A percentile compares a stretch with the other conserved stretches of the same genome.
Evolutionary conservation across 129 eudicot species (phyloP).

Genomic region (Centella asiatica): DNA sequence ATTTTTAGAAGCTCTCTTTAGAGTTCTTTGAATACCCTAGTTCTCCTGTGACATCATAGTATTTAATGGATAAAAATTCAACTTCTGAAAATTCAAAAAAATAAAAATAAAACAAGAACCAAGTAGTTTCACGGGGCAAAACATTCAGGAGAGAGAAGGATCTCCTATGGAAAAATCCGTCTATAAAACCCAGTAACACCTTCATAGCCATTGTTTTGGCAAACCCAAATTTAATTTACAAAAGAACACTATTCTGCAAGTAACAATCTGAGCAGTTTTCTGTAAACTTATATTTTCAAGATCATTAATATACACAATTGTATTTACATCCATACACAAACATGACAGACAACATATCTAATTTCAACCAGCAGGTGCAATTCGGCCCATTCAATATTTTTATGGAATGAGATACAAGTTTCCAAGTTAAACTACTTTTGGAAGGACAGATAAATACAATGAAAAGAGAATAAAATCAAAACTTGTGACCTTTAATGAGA

Average conservation of each 20-base stretch:
- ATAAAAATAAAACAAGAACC: no score
- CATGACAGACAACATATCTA: not conserved
- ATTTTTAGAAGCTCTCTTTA: no score
- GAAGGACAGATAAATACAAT: not conserved
- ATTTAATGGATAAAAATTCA: no score
- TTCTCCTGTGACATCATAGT: no score
- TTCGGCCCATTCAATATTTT: not conserved
- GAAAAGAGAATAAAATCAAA: not conserved
- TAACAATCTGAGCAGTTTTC: not conserved
- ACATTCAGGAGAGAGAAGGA: no score
- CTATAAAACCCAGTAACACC: no score
- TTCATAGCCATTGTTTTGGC: no score
- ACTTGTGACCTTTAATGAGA: constrained; percentile 1
- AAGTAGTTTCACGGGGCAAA: no score
- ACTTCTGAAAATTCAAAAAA: no score
- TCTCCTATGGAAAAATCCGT: no score
- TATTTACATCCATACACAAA: constrained; percentile 11
- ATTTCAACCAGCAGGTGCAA: constrained; percentile 8
- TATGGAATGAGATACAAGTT: not conserved
- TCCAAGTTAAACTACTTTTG: constrained; percentile 2
- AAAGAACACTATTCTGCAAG: not conserved
- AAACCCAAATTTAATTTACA: no score
- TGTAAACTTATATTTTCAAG: not conserved
- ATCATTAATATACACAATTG: not conserved
- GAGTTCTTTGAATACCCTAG: no score